Base-by-base conservation (phyloP, 163 green algal genomes). In the Chlorella variabilis region DNA sequence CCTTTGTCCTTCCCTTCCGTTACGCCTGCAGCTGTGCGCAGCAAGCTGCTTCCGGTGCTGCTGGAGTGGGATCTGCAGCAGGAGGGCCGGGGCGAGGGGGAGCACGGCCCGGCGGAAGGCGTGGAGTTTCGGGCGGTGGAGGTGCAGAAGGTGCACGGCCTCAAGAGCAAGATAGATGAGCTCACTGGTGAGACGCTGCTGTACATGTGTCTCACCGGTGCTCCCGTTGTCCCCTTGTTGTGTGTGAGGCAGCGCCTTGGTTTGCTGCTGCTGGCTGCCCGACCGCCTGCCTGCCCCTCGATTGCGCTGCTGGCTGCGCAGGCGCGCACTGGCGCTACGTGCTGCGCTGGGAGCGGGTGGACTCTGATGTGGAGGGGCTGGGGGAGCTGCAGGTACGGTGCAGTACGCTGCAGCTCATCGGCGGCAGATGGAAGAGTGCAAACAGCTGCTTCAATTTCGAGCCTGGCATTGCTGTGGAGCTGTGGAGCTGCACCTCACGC, bases 31-130 rank as follows among this genome's bases (percentile, higher is more conserved):
- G 29, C 61, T 39, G 29, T 18, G 11, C 75, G 82, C 29, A 33
- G 21, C 77, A 87, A 87, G 77, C 29, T 87, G 54, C 61, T 84
- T 62, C 82, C 82, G 5, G 51, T 75, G 38, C 71, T 87, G 29
- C 48, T 87, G 39, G 82, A 87, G 31, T 87, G 82, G 82, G 82
- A 87, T 56, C 31, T 87, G 61, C 34, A 29, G 63, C 62, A 84
- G 45, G 11, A 54, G 15, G 45, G 45, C 11, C 45, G 15, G 45
- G 45, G 45, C n/a, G n/a, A n/a, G n/a, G n/a, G n/a, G n/a, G n/a
- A n/a, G n/a, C n/a, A n/a, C n/a, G n/a, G n/a, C n/a, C n/a, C 27
- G 18, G 15, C 33, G 4, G 63, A 3, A 31, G 38, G n/a, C 34
- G 49, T 27, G 2, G 82, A 86, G 75, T 83, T 86, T 31, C 21